Percentiles rank a stretch among this genome's conserved stretches.
Conservation (phyloP, 768 basidiomycete species). For the Pisolithus marmoratus region DNA sequence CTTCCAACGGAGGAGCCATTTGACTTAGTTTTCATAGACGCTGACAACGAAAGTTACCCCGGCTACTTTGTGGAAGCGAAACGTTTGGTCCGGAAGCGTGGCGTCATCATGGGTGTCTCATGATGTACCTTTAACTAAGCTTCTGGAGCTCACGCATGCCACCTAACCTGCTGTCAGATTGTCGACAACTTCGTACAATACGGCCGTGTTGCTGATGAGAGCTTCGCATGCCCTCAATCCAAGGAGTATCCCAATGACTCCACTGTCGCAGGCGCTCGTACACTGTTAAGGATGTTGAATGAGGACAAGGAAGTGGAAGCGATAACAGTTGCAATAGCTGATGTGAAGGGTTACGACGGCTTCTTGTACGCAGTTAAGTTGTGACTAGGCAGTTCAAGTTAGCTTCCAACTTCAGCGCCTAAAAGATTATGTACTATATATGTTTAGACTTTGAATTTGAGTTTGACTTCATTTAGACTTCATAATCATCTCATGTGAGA, state of each 20-base stretch:
- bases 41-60: slow-evolving; percentile 53
- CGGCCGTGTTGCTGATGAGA: slow-evolving; percentile 27
- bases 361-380: slow-evolving; percentile 39
- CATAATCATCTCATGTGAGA: too few relatives aligned
- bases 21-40: slow-evolving; percentile 70
- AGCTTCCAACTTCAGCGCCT: too few relatives aligned
- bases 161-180: slow-evolving; percentile 30
- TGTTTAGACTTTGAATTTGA: too few relatives aligned
- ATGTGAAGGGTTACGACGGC: slow-evolving; percentile 52
- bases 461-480: too few relatives aligned
- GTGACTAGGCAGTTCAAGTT: not conserved
- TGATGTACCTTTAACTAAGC: not conserved
- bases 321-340: slow-evolving; percentile 44
- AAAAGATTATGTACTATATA: too few relatives aligned
- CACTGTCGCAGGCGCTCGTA: slow-evolving; percentile 39
- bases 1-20: slow-evolving; percentile 47
- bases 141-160: not conserved
- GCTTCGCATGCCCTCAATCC: not conserved
- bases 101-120: slow-evolving; percentile 47
- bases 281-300: slow-evolving; percentile 40
- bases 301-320: slow-evolving; percentile 46
- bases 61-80: slow-evolving; percentile 57
- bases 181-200: slow-evolving; percentile 56
- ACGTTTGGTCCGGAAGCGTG: slow-evolving; percentile 52
- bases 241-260: too few relatives aligned